Evolutionary conservation across 345 rosid species (phyloP).

Genomic region (Eucalyptus melliodora): DNA sequence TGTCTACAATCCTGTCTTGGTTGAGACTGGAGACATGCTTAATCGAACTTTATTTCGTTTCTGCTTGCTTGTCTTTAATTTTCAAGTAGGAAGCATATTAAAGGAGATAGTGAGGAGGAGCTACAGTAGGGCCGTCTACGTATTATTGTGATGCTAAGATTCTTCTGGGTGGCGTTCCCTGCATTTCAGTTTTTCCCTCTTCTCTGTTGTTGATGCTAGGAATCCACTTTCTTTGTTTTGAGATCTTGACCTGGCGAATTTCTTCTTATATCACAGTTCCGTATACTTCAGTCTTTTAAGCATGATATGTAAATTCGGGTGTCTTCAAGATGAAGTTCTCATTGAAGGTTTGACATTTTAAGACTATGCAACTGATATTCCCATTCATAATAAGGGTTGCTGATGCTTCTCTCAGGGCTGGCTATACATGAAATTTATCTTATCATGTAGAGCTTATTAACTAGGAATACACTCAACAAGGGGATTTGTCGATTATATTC

Average conservation of each 20-base stretch:
- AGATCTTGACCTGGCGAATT: background rate
- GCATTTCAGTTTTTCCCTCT: background rate
- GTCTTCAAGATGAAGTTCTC: background rate
- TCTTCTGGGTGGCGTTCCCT: background rate
- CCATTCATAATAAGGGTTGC: background rate
- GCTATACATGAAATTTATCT: background rate
- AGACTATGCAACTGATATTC: background rate
- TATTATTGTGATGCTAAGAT: background rate
- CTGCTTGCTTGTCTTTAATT: background rate
- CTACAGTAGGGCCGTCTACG: background rate
- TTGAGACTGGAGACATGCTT: background rate
- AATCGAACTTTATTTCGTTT: background rate
- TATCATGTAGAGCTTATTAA: background rate
- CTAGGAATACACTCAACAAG: background rate
- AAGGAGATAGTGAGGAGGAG: background rate
- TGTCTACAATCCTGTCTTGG: background rate
- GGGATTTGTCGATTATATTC: background rate
- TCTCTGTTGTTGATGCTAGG: background rate
- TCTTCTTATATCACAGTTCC: background rate
- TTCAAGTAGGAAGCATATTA: background rate
- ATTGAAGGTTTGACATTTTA: background rate
- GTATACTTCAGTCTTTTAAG: background rate
- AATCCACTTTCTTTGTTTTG: background rate
- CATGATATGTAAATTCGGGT: background rate
- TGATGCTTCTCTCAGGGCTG: background rate